Conservation (phyloP, 2,329 filamentous ascomycete species). For the Cordyceps cateniannulata region DNA sequence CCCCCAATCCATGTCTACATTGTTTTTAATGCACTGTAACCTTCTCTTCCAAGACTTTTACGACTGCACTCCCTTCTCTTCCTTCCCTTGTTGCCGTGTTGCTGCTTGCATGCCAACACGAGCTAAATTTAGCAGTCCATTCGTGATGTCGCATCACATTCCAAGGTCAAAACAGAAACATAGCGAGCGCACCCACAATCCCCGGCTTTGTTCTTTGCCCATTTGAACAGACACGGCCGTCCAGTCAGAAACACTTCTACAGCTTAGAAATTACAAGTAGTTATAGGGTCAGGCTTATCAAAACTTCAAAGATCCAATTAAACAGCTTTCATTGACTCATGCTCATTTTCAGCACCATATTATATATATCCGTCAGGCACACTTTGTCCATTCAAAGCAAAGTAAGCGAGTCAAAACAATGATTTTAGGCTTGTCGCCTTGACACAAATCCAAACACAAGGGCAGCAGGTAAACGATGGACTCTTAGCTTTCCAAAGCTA, state of each 20-base stretch:
- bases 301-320: neutral
- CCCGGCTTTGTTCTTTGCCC: neutral
- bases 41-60: neutral
- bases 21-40: neutral
- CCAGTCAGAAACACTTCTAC: neutral
- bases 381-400: neutral
- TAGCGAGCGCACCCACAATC: neutral
- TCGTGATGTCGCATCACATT: neutral
- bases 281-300: neutral
- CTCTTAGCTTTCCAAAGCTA: conserved; percentile 6
- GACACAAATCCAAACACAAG: conserved; percentile 13
- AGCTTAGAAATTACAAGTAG: neutral
- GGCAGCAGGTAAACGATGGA: conserved; percentile 10
- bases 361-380: neutral
- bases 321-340: conserved; percentile 1
- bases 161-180: neutral
- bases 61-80: neutral
- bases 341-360: neutral
- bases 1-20: neutral
- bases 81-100: no score
- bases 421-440: neutral
- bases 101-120: conserved; percentile 3
- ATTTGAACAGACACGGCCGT: neutral
- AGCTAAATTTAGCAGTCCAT: neutral
- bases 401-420: conserved; percentile 3